A percentile compares a stretch with the other conserved stretches of the same genome.
phyloP scores from a whole-genome alignment of 1,284 basidiomycete genomes.

The Austroboletus olivaceoglutinosus region DNA sequence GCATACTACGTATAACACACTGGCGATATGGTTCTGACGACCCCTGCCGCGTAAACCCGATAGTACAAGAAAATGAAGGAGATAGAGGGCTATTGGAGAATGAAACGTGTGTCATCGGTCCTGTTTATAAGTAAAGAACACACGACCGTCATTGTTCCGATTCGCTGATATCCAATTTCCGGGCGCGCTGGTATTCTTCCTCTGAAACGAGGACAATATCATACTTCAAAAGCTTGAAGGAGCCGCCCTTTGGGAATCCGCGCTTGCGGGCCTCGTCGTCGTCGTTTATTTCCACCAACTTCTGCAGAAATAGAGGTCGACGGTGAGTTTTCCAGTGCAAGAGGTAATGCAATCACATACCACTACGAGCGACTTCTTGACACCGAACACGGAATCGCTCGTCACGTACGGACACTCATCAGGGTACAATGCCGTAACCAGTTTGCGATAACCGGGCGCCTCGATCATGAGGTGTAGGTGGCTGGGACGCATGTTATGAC shows the following conservation, averaged over 20 bases:
- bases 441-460: constrained; percentile 67
- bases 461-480: constrained; percentile 77
- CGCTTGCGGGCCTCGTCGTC: constrained; percentile 53
- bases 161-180: constrained; percentile 1
- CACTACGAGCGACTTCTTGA: constrained; percentile 61
- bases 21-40: too few relatives aligned
- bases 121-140: constrained; percentile 1
- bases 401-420: constrained; percentile 64
- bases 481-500: constrained; percentile 78
- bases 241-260: constrained; percentile 58
- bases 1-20: too few relatives aligned
- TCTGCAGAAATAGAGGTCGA: constrained; percentile 34
- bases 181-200: constrained; percentile 27
- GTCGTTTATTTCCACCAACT: constrained; percentile 49
- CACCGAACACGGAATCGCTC: constrained; percentile 79
- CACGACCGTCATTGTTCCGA: background rate
- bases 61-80: too few relatives aligned
- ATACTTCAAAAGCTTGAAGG: constrained; percentile 59
- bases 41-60: too few relatives aligned
- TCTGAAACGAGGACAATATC: constrained; percentile 57
- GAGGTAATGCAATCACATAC: constrained; percentile 35
- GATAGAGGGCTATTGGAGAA: too few relatives aligned
- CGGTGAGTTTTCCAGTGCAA: background rate
- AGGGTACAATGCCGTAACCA: constrained; percentile 75
- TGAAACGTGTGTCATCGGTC: background rate